A percentile compares a stretch with the other conserved stretches of the same genome.
Evolutionary conservation across 768 basidiomycete genomes (phyloP).

Genomic region (Pleurotus eryngii): DNA sequence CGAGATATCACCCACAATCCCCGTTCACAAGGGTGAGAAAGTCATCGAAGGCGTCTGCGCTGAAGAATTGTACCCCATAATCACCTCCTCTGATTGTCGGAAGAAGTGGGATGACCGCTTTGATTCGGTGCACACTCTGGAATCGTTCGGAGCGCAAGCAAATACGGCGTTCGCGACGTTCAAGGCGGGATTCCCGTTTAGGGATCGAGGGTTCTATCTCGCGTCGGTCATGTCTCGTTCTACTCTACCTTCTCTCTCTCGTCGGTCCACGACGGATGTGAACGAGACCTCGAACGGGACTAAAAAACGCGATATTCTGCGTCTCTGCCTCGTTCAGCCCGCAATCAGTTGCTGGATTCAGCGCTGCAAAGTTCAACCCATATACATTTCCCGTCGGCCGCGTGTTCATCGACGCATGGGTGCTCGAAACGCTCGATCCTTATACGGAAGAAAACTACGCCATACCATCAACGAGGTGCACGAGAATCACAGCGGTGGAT

Average conservation of each 20-base stretch:
- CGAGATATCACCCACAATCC: constrained; percentile 75
- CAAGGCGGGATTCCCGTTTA: constrained; percentile 85
- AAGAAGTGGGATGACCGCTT: constrained; percentile 87
- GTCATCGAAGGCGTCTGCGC: constrained; percentile 93
- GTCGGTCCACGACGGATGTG: constrained; percentile 40
- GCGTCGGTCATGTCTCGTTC: constrained; percentile 72
- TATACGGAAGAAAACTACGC: constrained; percentile 92
- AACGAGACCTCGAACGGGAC: constrained; percentile 36
- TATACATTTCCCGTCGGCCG: constrained; percentile 72
- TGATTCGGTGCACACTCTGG: constrained; percentile 63
- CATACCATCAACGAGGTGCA: constrained; percentile 90
- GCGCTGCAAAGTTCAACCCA: constrained; percentile 71
- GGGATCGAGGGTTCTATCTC: constrained; percentile 83
- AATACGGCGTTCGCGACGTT: constrained; percentile 69
- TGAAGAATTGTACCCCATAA: constrained; percentile 79
- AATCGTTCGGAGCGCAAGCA: constrained; percentile 74
- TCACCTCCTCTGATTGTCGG: constrained; percentile 67
- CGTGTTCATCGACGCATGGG: constrained; percentile 90
- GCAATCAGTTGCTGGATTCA: constrained; percentile 54
- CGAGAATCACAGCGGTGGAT: constrained; percentile 80
- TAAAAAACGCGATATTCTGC: constrained; percentile 68
- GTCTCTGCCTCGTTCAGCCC: constrained; percentile 82
- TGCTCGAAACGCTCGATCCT: constrained; percentile 93
- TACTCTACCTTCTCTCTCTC: constrained; percentile 33
- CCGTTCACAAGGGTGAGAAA: constrained; percentile 84